Evolutionary conservation across 2,329 filamentous ascomycete genomes (phyloP), one percentile per base, ranked within the genome.

Genomic region (Cryphonectria parasitica): DNA sequence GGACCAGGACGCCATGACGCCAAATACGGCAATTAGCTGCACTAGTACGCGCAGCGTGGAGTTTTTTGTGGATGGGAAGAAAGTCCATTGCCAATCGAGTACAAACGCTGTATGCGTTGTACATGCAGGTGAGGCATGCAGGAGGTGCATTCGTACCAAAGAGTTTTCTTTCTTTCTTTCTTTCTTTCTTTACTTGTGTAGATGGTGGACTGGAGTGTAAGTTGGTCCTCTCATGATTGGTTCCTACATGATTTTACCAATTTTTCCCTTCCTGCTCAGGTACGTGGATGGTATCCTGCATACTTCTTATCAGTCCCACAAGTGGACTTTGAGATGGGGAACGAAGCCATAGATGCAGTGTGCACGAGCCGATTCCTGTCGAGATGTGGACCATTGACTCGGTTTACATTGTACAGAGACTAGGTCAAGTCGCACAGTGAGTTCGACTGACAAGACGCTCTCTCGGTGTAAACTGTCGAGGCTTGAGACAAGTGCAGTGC

Each of bases 1-100:
- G 52, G 5, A 28, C n/a, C 28, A 31, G 54, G 19, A 56, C 17
- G 64, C 43, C n/a, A 36, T 66, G 41, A 34, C 45, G 63, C 45
- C 41, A 13, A 52, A 52, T 41, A 64, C 63, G 63, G 28, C 63
- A 64, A 34, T 52, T 49, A 43, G 7, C 31, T 63, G 25, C 61
- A 63, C 31, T 63, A 63, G 60, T 25, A 39, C 19, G 31, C 60
- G 36, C 60, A 62, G 60, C 36, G 41, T 25, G 31, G 56, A 36
- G 25, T 28, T 22, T 22, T 25, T 25, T 25, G 52, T 31, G 28
- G 56, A 60, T 60, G 56, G 36, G 36, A 28, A 36, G 31, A 31
- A 60, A 8, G 22, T 22, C 11, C 22, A 17, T n/a, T 49, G 45
- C 45, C 45, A 49, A 49, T 60, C 8, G 56, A 60, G 56, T 36